A percentile compares a stretch with the other conserved stretches of the same genome.
These are phyloP conservation scores for Colletotrichum sp. DNA, from an alignment of 2,329 filamentous ascomycete genomes.

Conservation along the genomic window DNA sequence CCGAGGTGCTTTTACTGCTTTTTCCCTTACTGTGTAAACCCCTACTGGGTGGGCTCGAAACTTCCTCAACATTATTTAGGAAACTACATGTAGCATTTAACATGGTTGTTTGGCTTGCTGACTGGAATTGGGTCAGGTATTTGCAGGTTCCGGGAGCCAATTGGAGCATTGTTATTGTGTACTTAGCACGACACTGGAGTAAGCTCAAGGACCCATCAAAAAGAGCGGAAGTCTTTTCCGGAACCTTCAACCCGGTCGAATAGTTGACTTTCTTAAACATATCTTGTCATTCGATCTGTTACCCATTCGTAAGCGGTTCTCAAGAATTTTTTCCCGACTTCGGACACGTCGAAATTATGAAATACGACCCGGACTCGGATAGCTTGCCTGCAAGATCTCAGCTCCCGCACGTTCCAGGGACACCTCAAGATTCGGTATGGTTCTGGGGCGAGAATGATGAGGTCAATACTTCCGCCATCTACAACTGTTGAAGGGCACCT, in stretches of 20 bases:
- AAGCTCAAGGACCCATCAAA: background rate
- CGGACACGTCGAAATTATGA: background rate
- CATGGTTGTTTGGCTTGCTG: background rate
- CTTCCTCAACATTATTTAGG: rapidly evolving
- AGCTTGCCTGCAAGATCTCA: background rate
- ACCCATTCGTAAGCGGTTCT: rapidly evolving
- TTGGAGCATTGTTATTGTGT: rapidly evolving
- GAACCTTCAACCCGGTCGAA: background rate
- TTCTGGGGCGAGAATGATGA: background rate
- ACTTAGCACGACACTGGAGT: background rate
- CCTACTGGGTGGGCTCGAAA: no score
- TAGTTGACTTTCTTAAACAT: background rate
- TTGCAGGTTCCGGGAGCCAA: background rate
- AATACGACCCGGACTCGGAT: background rate
- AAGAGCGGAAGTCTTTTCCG: background rate
- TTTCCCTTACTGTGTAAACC: no score
- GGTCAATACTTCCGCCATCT: background rate
- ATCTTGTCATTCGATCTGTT: rapidly evolving
- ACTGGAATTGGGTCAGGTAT: rapidly evolving
- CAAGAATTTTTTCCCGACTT: rapidly evolving
- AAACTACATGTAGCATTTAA: background rate
- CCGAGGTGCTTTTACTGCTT: no score
- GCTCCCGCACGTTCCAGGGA: background rate
- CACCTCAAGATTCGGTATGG: background rate
- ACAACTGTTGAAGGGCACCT: background rate